Base-by-base conservation (phyloP, 2,329 filamentous ascomycete genomes). In the Emmonsia crescens region DNA sequence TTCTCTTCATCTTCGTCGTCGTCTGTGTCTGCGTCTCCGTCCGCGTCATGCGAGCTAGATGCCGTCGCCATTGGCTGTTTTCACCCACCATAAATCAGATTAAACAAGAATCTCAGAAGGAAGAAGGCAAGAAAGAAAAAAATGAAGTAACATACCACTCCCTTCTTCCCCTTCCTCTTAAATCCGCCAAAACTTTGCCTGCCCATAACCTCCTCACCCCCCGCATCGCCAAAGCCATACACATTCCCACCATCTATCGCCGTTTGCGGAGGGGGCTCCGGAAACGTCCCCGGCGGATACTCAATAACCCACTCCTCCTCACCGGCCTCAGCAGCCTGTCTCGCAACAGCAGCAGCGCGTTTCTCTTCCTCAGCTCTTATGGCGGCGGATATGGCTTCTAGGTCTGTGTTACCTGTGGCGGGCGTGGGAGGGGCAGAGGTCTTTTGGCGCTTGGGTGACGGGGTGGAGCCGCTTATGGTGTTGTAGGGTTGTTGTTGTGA, bases 401-500 rank as follows among this genome's bases (percentile, higher is more conserved):
- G 65, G 48, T 78, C 76, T 57, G 36, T 5, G 5, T 74, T 71
- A 19, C 68, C 66, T 6, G 67, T 69, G 10, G 71, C 68, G 4
- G 59, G 55, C 49, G 65, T 66, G 24, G 62, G 64, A 33, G 65
- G 66, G 2, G 64, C 59, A 6, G 42, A 36, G 38, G 63, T 48
- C 62, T 74, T 72, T 14, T 68, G 70, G 33, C 75, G 74, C 61
- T 78, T 78, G 1, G 74, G 67, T 1, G 68, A 69, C 1, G 70
- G 72, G 0, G 68, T 62, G 24, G 67, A 62, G 29, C 62, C 60
- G 19, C 82, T 29, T 27, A 29, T 76, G 62, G 85, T 80, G 42
- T 85, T 76, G 48, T 80, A 73, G 60, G 85, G 76, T 44, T 82
- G 70, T 61, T 84, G 85, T 58, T 52, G 56, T 14, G 46, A 74